Conservation (phyloP, 345 rosid species). For the Eutrema heterophyllum region DNA sequence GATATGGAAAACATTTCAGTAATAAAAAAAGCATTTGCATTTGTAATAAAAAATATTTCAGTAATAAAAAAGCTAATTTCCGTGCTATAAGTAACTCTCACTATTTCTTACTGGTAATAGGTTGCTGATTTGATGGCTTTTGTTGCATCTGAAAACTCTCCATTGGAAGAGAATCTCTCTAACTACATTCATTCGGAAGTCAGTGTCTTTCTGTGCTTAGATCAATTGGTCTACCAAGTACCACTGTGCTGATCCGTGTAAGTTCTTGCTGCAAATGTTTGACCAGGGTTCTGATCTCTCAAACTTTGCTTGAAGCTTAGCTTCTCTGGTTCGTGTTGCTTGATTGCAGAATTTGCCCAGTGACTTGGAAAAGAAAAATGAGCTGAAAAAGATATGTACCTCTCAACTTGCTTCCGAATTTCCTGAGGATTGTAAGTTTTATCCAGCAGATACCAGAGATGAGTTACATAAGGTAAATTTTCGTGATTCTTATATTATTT, state of each 20-base stretch:
- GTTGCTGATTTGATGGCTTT: slow-evolving; percentile 95
- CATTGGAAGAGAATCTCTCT: slow-evolving; percentile 42
- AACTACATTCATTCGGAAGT: slow-evolving; percentile 70
- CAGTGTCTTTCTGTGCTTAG: slow-evolving; percentile 86
- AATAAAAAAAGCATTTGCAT: too few species aligned
- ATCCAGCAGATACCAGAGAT: slow-evolving; percentile 80
- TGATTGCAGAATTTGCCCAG: slow-evolving; percentile 61
- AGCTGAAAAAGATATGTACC: slow-evolving; percentile 59
- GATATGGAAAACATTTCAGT: too few species aligned
- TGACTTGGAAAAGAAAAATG: slow-evolving; percentile 59
- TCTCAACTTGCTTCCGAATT: slow-evolving; percentile 68
- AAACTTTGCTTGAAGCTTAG: neutral
- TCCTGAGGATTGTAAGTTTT: slow-evolving; percentile 86
- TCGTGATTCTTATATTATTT: neutral
- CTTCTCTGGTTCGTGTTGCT: neutral
- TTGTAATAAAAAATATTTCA: too few species aligned
- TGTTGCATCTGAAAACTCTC: slow-evolving; percentile 70
- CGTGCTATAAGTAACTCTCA: too few species aligned
- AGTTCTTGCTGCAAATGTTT: slow-evolving; percentile 32
- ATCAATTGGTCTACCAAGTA: slow-evolving; percentile 82
- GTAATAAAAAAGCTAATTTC: too few species aligned
- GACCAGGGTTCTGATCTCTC: neutral
- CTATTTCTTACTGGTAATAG: slow-evolving; percentile 33
- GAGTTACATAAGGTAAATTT: slow-evolving; percentile 82
- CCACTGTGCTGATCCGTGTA: slow-evolving; percentile 83